These are phyloP conservation scores for Metschnikowia henanensis DNA, from an alignment of 805 yeast species.

Conservation along the genomic window DNA sequence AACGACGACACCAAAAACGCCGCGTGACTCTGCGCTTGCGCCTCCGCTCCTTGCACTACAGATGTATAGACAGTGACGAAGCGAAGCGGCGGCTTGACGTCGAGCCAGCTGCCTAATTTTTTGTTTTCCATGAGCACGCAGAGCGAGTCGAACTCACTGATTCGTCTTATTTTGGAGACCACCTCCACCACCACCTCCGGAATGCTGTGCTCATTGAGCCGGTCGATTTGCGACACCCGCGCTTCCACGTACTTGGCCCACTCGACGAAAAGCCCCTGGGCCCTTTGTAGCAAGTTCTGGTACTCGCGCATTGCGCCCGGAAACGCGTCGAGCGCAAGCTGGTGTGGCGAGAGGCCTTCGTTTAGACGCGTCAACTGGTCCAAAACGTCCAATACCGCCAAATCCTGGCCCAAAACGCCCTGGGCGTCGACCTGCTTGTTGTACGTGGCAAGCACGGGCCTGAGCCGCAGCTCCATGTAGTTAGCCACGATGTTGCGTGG, in stretches of 20 bases:
- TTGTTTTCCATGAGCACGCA: slow-evolving; percentile 47
- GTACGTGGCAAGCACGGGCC: slow-evolving; percentile 11
- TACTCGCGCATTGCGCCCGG: slow-evolving; percentile 16
- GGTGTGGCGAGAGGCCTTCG: slow-evolving; percentile 15
- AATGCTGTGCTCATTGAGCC: slow-evolving; percentile 70
- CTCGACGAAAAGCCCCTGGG: slow-evolving; percentile 50
- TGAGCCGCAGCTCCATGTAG: slow-evolving; percentile 16
- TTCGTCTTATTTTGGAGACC: slow-evolving; percentile 62
- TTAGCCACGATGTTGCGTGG: slow-evolving; percentile 13
- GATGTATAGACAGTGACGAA: slow-evolving; percentile 47
- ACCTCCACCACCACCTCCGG: slow-evolving; percentile 72
- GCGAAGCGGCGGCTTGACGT: slow-evolving; percentile 54
- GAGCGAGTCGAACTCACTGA: slow-evolving; percentile 63
- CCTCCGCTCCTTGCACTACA: slow-evolving; percentile 41
- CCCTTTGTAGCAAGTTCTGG: slow-evolving; percentile 20
- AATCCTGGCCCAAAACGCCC: slow-evolving; percentile 23
- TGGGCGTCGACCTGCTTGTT: slow-evolving; percentile 10
- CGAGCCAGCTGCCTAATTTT: slow-evolving; percentile 69
- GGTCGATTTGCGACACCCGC: slow-evolving; percentile 45
- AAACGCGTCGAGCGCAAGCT: slow-evolving; percentile 12
- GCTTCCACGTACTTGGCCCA: slow-evolving; percentile 56
- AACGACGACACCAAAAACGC: slow-evolving; percentile 59
- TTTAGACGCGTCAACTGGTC: slow-evolving; percentile 38
- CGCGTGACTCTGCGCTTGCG: slow-evolving; percentile 12
- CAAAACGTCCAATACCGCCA: slow-evolving; percentile 41